Evolutionary conservation across 768 basidiomycete species (phyloP).

Genomic region (Termitomyces sp.): DNA sequence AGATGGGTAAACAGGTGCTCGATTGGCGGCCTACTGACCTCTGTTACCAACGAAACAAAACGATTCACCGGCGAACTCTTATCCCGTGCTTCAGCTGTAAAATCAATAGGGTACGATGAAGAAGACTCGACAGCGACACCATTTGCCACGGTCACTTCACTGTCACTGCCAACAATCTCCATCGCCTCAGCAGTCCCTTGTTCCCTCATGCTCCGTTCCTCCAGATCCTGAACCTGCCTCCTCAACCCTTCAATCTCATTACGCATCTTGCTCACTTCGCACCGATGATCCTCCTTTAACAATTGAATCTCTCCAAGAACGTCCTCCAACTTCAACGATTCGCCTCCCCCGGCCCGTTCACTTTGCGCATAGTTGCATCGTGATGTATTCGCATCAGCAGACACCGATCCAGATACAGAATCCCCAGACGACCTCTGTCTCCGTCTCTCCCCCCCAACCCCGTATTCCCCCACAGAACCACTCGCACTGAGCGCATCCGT

Average conservation of each 20-base stretch:
- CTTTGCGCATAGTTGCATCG: background rate
- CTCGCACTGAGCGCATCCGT: slow-evolving; percentile 2
- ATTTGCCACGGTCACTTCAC: background rate
- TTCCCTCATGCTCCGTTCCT: background rate
- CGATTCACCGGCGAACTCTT: background rate
- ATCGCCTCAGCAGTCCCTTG: background rate
- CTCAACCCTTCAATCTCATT: slow-evolving; percentile 9
- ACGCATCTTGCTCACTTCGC: slow-evolving; percentile 6
- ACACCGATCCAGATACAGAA: background rate
- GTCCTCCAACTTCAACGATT: background rate
- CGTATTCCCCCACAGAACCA: background rate
- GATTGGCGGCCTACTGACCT: background rate
- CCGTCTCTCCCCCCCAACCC: background rate
- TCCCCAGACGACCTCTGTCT: background rate
- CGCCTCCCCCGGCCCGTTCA: no score
- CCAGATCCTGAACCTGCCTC: slow-evolving; percentile 3
- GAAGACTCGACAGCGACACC: background rate
- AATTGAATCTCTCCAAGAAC: background rate
- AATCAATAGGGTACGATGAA: background rate
- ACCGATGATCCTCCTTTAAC: background rate
- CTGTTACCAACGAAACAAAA: background rate
- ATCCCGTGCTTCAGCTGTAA: background rate
- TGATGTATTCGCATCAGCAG: background rate
- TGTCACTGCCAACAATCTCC: background rate
- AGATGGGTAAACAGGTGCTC: background rate